These are phyloP conservation scores for Chlorophyllum brunneum DNA, from an alignment of 768 basidiomycete species.

Conservation along the genomic window DNA sequence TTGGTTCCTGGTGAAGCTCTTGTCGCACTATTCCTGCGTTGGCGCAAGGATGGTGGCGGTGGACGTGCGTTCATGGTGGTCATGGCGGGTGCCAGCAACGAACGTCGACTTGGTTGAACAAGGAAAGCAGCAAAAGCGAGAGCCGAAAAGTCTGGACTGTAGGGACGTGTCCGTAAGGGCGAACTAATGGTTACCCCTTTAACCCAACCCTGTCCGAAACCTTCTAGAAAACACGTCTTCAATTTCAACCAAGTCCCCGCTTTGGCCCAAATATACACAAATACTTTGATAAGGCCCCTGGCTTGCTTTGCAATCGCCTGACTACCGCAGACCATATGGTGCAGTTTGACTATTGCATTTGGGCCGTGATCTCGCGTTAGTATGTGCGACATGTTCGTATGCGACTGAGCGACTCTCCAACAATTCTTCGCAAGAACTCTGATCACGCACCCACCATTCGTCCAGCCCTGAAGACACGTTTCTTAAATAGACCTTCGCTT, in stretches of 20 bases:
- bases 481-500: no score
- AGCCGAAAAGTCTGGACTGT: background rate
- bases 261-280: constrained; percentile 1
- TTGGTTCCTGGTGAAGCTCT: background rate
- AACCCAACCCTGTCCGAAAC: background rate
- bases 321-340: no score
- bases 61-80: background rate
- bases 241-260: background rate
- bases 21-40: constrained; percentile 21
- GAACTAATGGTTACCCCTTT: background rate
- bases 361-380: no score
- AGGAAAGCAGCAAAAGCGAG: constrained; percentile 1
- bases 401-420: no score
- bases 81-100: background rate
- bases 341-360: no score
- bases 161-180: constrained; percentile 1
- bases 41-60: constrained; percentile 29
- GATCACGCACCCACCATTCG: no score
- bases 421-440: background rate
- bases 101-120: constrained; percentile 7
- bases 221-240: constrained; percentile 10
- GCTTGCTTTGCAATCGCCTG: no score
- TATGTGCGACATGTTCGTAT: no score
- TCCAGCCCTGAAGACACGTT: no score
- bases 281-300: background rate